A percentile compares a stretch with the other conserved stretches of the same genome.
Evolutionary conservation across 106 monocot species (phyloP).

Genomic region (Allium sativum): DNA sequence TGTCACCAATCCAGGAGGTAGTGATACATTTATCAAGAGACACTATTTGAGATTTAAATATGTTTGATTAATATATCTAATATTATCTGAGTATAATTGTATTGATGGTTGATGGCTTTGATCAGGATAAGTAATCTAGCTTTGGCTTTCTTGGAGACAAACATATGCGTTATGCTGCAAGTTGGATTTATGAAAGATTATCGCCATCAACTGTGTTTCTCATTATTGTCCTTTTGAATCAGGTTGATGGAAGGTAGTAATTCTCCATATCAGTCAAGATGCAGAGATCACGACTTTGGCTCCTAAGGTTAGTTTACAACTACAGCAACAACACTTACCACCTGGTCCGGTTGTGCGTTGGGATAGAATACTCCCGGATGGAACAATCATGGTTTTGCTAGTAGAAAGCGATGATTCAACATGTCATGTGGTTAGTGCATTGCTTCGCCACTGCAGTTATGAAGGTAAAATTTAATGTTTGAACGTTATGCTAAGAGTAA

Average conservation of each 20-base stretch:
- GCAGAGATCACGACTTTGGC: background rate
- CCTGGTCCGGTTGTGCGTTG: constrained; percentile 34
- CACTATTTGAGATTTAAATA: no score
- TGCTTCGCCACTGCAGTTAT: constrained; percentile 91
- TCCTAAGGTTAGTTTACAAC: constrained; percentile 12
- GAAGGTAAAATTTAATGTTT: constrained; percentile 46
- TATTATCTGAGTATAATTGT: no score
- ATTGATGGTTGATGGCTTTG: no score
- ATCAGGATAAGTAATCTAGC: no score
- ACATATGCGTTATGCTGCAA: constrained; percentile 8
- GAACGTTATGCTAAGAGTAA: background rate
- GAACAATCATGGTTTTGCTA: constrained; percentile 67
- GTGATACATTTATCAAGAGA: no score
- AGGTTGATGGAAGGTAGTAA: constrained; percentile 46
- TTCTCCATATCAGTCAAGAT: constrained; percentile 10
- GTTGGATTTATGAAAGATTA: constrained; percentile 6
- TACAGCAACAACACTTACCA: constrained; percentile 20
- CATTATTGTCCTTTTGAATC: constrained; percentile 36
- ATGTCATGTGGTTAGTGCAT: constrained; percentile 74
- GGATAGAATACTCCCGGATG: constrained; percentile 88
- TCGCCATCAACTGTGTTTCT: constrained; percentile 5
- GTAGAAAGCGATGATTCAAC: constrained; percentile 97
- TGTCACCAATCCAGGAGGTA: no score
- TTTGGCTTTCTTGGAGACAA: constrained; percentile 5
- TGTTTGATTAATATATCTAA: no score